Evolutionary conservation across 805 yeast species (phyloP).

Genomic region (Starmerella apis): DNA sequence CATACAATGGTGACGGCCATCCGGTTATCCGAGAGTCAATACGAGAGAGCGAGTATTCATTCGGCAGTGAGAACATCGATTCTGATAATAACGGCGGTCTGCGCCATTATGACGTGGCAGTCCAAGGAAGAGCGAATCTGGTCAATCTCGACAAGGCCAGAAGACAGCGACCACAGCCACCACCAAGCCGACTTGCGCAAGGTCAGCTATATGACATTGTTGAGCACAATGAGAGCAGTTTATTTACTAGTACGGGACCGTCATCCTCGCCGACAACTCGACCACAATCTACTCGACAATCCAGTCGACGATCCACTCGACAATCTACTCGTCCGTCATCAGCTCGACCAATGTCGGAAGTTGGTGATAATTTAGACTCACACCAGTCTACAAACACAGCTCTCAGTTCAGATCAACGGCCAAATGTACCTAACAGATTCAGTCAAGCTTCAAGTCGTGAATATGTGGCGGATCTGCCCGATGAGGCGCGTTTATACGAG

Average conservation of each 20-base stretch:
- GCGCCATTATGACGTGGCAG: slow-evolving; percentile 40
- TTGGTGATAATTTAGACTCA: not conserved
- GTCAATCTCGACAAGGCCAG: slow-evolving; percentile 38
- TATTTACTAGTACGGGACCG: not conserved
- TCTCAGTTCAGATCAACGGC: not conserved
- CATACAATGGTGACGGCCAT: slow-evolving; percentile 4
- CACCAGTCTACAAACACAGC: not conserved
- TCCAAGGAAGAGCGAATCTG: slow-evolving; percentile 61
- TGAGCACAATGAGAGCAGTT: slow-evolving; percentile 4
- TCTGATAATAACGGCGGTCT: slow-evolving; percentile 13
- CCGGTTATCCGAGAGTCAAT: slow-evolving; percentile 31
- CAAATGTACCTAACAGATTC: not conserved
- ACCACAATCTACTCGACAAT: not conserved
- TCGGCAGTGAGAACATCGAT: slow-evolving; percentile 12
- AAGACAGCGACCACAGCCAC: not conserved
- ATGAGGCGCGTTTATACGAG: slow-evolving; percentile 22
- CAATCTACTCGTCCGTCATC: not conserved
- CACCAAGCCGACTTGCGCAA: slow-evolving; percentile 5
- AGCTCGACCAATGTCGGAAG: not conserved
- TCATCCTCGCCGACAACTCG: not conserved
- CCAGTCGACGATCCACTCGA: not conserved
- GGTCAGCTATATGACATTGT: slow-evolving; percentile 5
- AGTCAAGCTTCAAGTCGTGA: slow-evolving; percentile 21
- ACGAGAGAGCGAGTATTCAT: slow-evolving; percentile 20
- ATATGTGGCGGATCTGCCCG: slow-evolving; percentile 23